Conservation (phyloP, 192 early-diverging fungal species). For the Anaeromyces robustus region DNA sequence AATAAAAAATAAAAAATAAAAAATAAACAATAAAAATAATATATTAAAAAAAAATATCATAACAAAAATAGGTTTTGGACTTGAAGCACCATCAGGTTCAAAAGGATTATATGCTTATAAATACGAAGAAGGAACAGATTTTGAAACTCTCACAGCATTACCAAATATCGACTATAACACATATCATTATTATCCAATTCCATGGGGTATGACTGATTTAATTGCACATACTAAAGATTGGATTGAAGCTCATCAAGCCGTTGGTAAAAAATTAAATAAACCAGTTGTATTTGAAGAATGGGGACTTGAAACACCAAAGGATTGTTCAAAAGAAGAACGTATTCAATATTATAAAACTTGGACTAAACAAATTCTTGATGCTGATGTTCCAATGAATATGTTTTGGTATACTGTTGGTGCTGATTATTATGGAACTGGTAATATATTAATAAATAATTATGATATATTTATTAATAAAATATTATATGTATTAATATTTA, state of each 20-base stretch:
- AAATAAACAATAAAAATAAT: no score
- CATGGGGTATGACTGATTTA: conserved; percentile 6
- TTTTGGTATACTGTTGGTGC: neutral
- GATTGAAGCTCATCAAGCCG: conserved; percentile 12
- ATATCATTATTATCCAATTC: conserved; percentile 15
- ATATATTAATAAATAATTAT: neutral
- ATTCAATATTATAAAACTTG: neutral
- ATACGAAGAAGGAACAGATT: conserved; percentile 12
- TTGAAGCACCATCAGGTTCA: neutral
- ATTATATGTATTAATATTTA: no score
- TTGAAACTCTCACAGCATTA: conserved; percentile 9
- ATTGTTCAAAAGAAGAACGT: neutral
- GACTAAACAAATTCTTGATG: neutral
- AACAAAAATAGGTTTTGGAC: neutral
- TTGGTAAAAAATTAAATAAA: conserved; percentile 12
- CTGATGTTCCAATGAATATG: neutral
- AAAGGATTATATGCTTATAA: conserved; percentile 9
- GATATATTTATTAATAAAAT: no score
- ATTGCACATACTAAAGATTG: conserved; percentile 8
- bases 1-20: no score
- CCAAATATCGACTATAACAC: conserved; percentile 12
- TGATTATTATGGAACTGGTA: neutral
- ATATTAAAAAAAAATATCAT: no score
- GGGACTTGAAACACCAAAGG: conserved; percentile 1
- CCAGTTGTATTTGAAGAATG: conserved; percentile 15